phyloP scores from a whole-genome alignment of 176 grass and related monocot species.

The Rhynchospora pubera region DNA sequence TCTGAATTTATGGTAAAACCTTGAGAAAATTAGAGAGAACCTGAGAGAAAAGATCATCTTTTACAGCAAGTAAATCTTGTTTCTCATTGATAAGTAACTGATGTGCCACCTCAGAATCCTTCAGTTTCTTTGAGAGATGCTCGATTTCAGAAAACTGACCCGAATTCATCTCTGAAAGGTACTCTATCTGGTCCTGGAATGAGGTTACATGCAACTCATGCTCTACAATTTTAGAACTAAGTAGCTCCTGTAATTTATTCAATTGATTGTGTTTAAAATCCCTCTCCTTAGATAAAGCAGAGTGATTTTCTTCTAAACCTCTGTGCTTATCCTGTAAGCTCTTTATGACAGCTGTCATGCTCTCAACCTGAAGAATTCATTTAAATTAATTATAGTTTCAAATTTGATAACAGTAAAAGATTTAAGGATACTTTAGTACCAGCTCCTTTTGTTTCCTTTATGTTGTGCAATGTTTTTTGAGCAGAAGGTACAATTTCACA shows the following conservation, averaged over 20 bases:
- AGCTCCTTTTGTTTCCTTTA: neutral
- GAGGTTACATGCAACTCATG: conserved; percentile 15
- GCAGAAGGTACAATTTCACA: neutral
- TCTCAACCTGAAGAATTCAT: conserved; percentile 48
- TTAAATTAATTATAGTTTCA: conserved; percentile 4
- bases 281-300: conserved; percentile 10
- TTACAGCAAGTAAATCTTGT: conserved; percentile 14
- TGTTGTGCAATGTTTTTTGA: neutral
- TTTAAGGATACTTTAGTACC: neutral
- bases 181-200: conserved; percentile 14
- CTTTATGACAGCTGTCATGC: conserved; percentile 24
- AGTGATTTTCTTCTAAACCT: conserved; percentile 15
- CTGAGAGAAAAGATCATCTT: conserved; percentile 17
- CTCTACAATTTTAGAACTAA: conserved; percentile 24
- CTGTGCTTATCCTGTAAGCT: conserved; percentile 19
- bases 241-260: conserved; percentile 10
- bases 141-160: conserved; percentile 12
- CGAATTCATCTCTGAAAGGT: conserved; percentile 3
- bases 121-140: neutral
- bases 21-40: neutral
- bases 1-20: neutral
- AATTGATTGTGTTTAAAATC: neutral
- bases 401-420: conserved; percentile 2
- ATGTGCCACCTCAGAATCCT: neutral
- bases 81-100: conserved; percentile 5